Base-by-base conservation (phyloP, 352 stramenopile species). In the Phytophthora colocasiae region DNA sequence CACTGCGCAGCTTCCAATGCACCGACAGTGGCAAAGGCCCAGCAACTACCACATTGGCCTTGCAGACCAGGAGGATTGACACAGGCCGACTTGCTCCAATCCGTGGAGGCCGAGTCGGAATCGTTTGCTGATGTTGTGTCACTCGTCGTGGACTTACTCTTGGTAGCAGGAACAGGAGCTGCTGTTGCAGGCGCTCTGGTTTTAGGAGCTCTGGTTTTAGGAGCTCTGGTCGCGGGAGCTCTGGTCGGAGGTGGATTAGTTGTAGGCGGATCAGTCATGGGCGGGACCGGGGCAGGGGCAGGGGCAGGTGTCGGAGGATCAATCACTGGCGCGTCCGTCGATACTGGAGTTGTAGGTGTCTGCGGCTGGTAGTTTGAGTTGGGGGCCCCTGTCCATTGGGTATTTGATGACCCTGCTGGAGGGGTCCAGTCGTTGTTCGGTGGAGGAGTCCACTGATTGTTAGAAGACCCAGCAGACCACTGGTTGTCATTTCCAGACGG, bases 1-100 rank as follows among this genome's bases (percentile, higher is more conserved):
- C 89, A 97, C 67, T 97, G 85, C 4, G 84, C 92, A 9, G 90
- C 91, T 77, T 99, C 95, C 2, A 98, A 69, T 5, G 88, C 93
- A 4, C 92, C 89, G 6, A 96, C 82, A 2, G 92, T 93, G 10
- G 94, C 97, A 76, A 99, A 99, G 4, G 96, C 91, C 97, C 97
- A 99, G 80, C 97, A 99, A n/a, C 91, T 97, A 45, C 97, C 96
- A 68, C 97, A 99, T 6, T 90, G 69, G 6, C 95, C 97, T 73
- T 99, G 98, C 74, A 99, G 95, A 57, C 98, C 97, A 32, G 99
- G 63, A 26, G 47, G 49, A 9, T 75, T 77, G 9, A 90, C 68
- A 38, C 74, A 86, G 12, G 26, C 43, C 4, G 77, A 79, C n/a
- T 47, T 77, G 47, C 70, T 83, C 81, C 76, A 84, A 58, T 84